Base-by-base conservation (phyloP, 2,329 filamentous ascomycete species). In the Chalaropsis thielavioides region DNA sequence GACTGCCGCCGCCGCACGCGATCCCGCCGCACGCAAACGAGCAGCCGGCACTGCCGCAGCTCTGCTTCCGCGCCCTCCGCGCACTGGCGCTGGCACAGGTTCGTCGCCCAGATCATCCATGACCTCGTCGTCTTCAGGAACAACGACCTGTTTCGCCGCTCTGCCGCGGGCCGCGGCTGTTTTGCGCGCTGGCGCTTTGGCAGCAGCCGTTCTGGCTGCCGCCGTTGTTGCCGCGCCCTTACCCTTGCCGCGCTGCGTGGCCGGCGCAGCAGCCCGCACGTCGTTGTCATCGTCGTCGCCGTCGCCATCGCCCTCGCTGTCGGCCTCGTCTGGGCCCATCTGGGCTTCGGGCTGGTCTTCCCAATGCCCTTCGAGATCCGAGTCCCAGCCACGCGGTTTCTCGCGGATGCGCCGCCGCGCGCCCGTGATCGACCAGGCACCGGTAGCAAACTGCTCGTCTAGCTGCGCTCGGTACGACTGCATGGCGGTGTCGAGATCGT, bases 321-420 rank as follows among this genome's bases (percentile, higher is more conserved):
- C 74, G 62, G 13, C 76, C 51, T 82, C 79, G 38, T 80, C 79
- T 15, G 80, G 80, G 17, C 81, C 79, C 38, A 64, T 17, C 17
- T 61, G n/a, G 7, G 76, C 89, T 7, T 83, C 86, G 0, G 88
- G 83, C 66, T 90, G 84, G 60, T 94, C 88, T 67, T 87, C 87
- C 92, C 92, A 97, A 62, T 81, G 80, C 0, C 92, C 94, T 61
- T 96, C 87, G 31, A 92, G 77, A 69, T 97, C 92, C n/a, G 84
- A 89, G 71, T 97, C 90, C 91, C 92, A 97, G 1, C 79, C 80
- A 11, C 83, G 81, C 0, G 89, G 86, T 72, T 89, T 92, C 41
- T 60, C 60, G 67, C 89, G 78, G 7, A 75, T 70, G 4, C 75
- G 71, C 41, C 73, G 74, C 13, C 72, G 68, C 74, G 73, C 71